Evolutionary conservation across 768 basidiomycete genomes (phyloP).

Genomic region (Favolaschia claudopus): DNA sequence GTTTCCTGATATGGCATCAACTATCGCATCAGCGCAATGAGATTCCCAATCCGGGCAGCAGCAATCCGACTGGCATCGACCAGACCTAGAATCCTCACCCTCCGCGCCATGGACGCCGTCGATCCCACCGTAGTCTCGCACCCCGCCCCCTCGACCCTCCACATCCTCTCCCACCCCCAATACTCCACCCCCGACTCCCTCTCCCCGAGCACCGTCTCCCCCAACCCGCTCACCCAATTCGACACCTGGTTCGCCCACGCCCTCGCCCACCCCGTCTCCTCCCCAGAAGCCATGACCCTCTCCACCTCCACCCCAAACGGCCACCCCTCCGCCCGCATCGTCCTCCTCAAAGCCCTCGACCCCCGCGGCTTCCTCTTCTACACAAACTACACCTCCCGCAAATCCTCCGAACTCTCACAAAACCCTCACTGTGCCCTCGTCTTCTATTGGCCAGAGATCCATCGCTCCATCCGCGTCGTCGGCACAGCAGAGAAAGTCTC

Average conservation of each 20-base stretch:
- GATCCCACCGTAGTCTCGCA: too few relatives aligned
- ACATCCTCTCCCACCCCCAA: constrained; percentile 78
- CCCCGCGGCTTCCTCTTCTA: constrained; percentile 91
- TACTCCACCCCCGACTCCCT: constrained; percentile 73
- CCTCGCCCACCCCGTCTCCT: constrained; percentile 63
- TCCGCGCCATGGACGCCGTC: constrained; percentile 46
- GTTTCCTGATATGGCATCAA: too few relatives aligned
- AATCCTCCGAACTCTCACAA: constrained; percentile 78
- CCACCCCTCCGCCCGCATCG: constrained; percentile 87
- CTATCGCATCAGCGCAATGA: too few relatives aligned
- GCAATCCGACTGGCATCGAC: too few relatives aligned
- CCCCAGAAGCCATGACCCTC: constrained; percentile 91
- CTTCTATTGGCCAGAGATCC: constrained; percentile 92
- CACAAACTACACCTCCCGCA: constrained; percentile 96
- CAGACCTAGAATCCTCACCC: background rate
- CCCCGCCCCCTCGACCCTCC: constrained; percentile 59
- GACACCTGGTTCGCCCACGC: constrained; percentile 84
- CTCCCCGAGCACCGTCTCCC: constrained; percentile 64
- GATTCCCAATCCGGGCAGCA: too few relatives aligned
- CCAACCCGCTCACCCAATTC: constrained; percentile 86
- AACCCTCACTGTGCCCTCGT: constrained; percentile 86
- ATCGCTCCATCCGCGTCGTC: constrained; percentile 81
- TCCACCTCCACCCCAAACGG: constrained; percentile 76
- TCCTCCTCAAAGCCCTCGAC: constrained; percentile 93
- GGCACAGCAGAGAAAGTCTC: constrained; percentile 85